Percentiles rank a stretch among this genome's conserved stretches.
phyloP scores from a whole-genome alignment of 2,329 filamentous ascomycete genomes.

The Rugonectria rugulosa region DNA sequence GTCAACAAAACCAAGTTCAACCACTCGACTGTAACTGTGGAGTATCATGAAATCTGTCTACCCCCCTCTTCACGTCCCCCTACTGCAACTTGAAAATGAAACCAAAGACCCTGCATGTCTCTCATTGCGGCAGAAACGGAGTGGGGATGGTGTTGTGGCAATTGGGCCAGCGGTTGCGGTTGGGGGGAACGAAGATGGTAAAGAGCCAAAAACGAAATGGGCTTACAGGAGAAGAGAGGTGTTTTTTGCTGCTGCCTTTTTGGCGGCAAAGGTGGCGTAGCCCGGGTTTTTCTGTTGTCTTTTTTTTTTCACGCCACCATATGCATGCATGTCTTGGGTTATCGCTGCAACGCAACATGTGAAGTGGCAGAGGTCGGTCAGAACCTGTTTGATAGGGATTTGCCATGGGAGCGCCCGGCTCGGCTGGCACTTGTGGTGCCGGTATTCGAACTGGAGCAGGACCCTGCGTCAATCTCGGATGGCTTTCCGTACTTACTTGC shows the following conservation, averaged over 20 bases:
- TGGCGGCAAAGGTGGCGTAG: conserved; percentile 6
- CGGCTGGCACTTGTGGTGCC: background rate
- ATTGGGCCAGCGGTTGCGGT: background rate
- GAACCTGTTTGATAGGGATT: background rate
- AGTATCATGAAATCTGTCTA: no score
- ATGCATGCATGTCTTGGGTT: conserved; percentile 5
- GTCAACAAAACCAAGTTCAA: background rate
- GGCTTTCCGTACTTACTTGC: no score
- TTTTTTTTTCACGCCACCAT: conserved; percentile 15
- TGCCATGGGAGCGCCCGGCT: background rate
- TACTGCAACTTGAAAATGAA: no score
- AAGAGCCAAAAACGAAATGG: no score
- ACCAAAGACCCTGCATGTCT: conserved; percentile 12
- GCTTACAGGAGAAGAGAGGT: conserved; percentile 1
- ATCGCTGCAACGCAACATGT: conserved; percentile 5
- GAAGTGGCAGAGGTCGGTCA: conserved; percentile 8
- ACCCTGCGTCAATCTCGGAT: no score
- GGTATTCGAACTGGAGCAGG: background rate
- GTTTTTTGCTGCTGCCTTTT: no score
- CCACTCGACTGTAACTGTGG: background rate
- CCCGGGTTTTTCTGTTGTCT: no score
- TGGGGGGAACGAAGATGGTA: background rate
- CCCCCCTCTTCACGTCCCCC: background rate
- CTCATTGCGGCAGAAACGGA: conserved; percentile 3
- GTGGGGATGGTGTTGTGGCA: background rate